Conservation (phyloP, 2,329 filamentous ascomycete species). For the Bipolaris victoriae region DNA sequence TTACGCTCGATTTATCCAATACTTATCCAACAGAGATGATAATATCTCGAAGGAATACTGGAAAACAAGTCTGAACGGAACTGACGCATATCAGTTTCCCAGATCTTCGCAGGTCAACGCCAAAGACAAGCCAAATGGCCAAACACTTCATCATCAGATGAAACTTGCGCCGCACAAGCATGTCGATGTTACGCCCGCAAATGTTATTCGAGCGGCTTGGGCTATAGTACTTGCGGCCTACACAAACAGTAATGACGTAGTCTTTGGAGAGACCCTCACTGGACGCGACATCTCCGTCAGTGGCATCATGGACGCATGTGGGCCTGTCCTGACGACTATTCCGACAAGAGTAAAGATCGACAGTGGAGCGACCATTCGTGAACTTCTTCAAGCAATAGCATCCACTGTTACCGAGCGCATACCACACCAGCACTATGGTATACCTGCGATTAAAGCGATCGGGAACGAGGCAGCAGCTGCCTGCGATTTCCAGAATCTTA, state of each 20-base stretch:
- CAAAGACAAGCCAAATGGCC: slow-evolving; percentile 30
- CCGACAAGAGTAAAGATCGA: slow-evolving; percentile 46
- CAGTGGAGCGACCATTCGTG: slow-evolving; percentile 28
- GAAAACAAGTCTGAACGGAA: slow-evolving; percentile 36
- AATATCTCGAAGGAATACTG: slow-evolving; percentile 42
- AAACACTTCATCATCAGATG: slow-evolving; percentile 31
- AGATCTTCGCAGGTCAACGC: slow-evolving; percentile 29
- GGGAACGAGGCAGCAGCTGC: slow-evolving; percentile 62
- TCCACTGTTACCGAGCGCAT: slow-evolving; percentile 35
- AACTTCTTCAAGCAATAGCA: slow-evolving; percentile 32
- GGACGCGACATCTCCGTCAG: slow-evolving; percentile 45
- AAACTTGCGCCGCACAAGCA: slow-evolving; percentile 31
- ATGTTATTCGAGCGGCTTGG: slow-evolving; percentile 31
- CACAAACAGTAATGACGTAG: slow-evolving; percentile 29
- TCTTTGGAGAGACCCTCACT: slow-evolving; percentile 41
- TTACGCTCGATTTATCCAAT: slow-evolving; percentile 45
- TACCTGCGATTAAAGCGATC: slow-evolving; percentile 47
- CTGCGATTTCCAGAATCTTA: slow-evolving; percentile 62
- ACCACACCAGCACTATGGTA: slow-evolving; percentile 48
- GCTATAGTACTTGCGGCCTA: slow-evolving; percentile 31
- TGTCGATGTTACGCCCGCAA: slow-evolving; percentile 40
- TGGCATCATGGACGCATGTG: slow-evolving; percentile 45
- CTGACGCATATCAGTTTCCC: slow-evolving; percentile 43
- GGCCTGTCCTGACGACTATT: slow-evolving; percentile 50
- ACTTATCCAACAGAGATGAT: slow-evolving; percentile 31